Evolutionary conservation across 2,329 filamentous ascomycete genomes (phyloP), one percentile per base, ranked within the genome.

Genomic region (Tothia fuscella): DNA sequence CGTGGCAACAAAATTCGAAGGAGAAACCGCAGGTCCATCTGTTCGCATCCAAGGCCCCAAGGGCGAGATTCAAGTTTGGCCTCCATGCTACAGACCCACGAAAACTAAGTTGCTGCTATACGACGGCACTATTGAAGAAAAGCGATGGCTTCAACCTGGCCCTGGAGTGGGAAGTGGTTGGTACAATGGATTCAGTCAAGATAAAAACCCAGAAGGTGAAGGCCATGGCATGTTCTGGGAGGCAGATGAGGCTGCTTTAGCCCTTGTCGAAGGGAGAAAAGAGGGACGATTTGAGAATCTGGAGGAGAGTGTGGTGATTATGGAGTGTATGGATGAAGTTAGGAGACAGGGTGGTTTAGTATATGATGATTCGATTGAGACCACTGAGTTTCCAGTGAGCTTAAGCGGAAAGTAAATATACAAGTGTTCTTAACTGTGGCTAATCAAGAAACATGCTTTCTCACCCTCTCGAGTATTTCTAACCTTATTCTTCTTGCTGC

Each of bases 171-270:
- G 63, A 19, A 63, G 58, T 38, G 62, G 60, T 5, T 70, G 64
- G 62, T 56, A 58, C 51, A 70, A 68, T 43, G 66, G 66, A 22
- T 70, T 68, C 43, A 62, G 60, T 13, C 59, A 54, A 30, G 47
- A 47, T 20, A 54, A 50, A 41, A 56, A 66, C 24, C 63, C 72
- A 44, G 74, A 76, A 21, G 71, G 67, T 12, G 62, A 67, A 50
- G 85, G 84, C 9, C 80, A 85, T 49, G 86, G 85, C 38, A 91
- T 93, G 83, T 91, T 85, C 64, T 89, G 80, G 80, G 82, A 88
- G 59, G 84, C 84, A 1, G 83, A 88, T 57, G 83, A 86, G 65
- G 80, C 76, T 49, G 83, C 80, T 21, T 70, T 78, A 34, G 84
- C 81, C 50, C 56, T 93, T 44, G 69, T 80, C 32, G 85, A 91